phyloP scores from a whole-genome alignment of 1,284 basidiomycete species.

The Microbotryum violaceum region DNA sequence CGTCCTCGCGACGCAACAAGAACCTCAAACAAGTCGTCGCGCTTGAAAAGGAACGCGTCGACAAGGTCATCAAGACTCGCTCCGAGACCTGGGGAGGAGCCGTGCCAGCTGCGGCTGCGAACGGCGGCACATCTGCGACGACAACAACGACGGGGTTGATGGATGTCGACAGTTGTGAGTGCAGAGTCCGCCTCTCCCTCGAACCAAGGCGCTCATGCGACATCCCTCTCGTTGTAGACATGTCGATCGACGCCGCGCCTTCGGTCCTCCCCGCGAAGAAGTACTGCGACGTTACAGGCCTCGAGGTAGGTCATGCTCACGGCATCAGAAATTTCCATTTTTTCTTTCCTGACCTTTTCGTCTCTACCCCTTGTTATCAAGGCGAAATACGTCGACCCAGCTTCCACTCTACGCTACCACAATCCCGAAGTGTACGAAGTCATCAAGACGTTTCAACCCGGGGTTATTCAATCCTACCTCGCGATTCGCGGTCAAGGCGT shows the following conservation, averaged over 20 bases:
- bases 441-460: slow-evolving; percentile 33
- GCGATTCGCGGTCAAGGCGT: slow-evolving; percentile 30
- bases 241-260: slow-evolving; percentile 27
- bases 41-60: slow-evolving; percentile 31
- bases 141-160: no score
- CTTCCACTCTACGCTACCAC: slow-evolving; percentile 34
- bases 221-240: slow-evolving; percentile 8
- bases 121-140: no score
- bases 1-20: slow-evolving; percentile 22
- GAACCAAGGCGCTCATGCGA: no score
- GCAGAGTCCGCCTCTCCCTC: no score
- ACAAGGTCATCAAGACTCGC: slow-evolving; percentile 7
- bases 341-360: not conserved
- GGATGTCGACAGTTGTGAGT: no score
- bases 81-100: no score
- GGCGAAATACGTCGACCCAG: slow-evolving; percentile 36
- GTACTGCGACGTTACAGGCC: slow-evolving; percentile 49
- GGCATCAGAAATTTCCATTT: not conserved
- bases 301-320: slow-evolving; percentile 33
- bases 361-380: not conserved
- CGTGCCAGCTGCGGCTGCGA: no score
- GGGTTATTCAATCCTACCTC: slow-evolving; percentile 34
- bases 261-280: slow-evolving; percentile 42
- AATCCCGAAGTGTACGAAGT: slow-evolving; percentile 35
- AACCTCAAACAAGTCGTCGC: slow-evolving; percentile 35